phyloP scores from a whole-genome alignment of 257 asterid genomes.

The Anisodus acutangulus region DNA sequence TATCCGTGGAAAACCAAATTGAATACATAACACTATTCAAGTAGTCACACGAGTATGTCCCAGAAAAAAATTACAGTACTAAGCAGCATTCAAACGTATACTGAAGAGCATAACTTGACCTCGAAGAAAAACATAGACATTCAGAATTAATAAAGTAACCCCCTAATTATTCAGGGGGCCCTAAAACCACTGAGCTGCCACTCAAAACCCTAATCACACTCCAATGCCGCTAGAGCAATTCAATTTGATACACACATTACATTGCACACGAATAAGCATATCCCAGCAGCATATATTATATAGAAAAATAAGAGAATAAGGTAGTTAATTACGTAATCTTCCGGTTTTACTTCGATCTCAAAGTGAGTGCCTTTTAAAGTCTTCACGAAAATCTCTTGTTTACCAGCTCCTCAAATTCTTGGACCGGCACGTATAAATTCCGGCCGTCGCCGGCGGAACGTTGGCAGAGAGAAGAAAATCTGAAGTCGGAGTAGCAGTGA shows the following conservation, averaged over 20 bases:
- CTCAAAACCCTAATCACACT: constrained; percentile 51
- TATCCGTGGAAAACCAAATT: background rate
- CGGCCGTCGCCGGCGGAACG: constrained; percentile 45
- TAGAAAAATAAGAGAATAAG: background rate
- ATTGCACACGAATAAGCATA: constrained; percentile 10
- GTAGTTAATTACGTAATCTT: constrained; percentile 56
- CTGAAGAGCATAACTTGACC: background rate
- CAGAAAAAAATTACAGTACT: background rate
- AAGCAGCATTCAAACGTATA: background rate
- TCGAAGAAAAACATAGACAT: background rate
- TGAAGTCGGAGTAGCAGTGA: constrained; percentile 35
- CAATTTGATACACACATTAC: constrained; percentile 16
- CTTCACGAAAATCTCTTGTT: constrained; percentile 57
- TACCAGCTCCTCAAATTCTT: background rate
- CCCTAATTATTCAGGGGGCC: background rate
- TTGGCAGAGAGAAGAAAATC: background rate
- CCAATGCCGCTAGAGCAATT: constrained; percentile 26
- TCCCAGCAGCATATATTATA: background rate
- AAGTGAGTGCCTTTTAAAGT: constrained; percentile 84
- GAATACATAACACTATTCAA: background rate
- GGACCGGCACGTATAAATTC: constrained; percentile 41
- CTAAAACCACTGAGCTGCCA: constrained; percentile 15
- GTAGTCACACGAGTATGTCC: background rate
- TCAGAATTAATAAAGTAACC: background rate
- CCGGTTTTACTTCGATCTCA: constrained; percentile 80